phyloP scores from a whole-genome alignment of 306 rosid species.

The peach (Prunus persica) region DNA sequence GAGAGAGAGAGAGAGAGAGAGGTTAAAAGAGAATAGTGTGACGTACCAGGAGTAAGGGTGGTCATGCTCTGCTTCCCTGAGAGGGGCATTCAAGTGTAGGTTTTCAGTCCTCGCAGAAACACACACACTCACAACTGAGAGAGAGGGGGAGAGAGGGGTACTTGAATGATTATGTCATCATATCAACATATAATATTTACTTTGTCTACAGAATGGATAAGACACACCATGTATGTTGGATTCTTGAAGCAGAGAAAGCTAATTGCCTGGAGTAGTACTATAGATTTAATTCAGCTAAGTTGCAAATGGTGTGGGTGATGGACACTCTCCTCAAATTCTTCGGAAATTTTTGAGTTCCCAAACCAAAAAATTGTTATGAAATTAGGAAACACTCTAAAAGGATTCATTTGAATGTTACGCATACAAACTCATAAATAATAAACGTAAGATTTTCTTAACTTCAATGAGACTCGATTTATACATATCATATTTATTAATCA shows the following conservation, averaged over 20 bases:
- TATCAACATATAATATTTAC: constrained; percentile 47
- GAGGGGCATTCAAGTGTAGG: constrained; percentile 57
- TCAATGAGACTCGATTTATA: too few relatives aligned
- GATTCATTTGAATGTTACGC: not conserved
- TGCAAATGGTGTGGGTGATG: constrained; percentile 1
- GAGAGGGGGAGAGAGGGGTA: constrained; percentile 27
- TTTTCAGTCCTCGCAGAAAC: constrained; percentile 29
- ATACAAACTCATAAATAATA: too few relatives aligned
- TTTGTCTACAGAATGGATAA: constrained; percentile 39
- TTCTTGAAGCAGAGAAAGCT: not conserved
- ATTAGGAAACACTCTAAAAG: not conserved
- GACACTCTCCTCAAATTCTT: not conserved
- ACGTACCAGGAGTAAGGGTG: not conserved
- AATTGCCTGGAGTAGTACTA: not conserved
- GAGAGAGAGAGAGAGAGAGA: constrained; percentile 54
- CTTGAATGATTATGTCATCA: constrained; percentile 54
- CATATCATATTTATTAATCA: too few relatives aligned
- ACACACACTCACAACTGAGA: not conserved
- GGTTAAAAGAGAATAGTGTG: constrained; percentile 15
- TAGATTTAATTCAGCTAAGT: not conserved
- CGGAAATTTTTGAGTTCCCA: not conserved
- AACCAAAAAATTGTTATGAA: too few relatives aligned
- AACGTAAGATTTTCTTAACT: too few relatives aligned
- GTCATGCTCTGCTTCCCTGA: constrained; percentile 47
- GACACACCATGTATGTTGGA: constrained; percentile 31